Evolutionary conservation across 1,284 basidiomycete genomes (phyloP), one percentile per base, ranked within the genome.

Genomic region (Trichosporon sp.): DNA sequence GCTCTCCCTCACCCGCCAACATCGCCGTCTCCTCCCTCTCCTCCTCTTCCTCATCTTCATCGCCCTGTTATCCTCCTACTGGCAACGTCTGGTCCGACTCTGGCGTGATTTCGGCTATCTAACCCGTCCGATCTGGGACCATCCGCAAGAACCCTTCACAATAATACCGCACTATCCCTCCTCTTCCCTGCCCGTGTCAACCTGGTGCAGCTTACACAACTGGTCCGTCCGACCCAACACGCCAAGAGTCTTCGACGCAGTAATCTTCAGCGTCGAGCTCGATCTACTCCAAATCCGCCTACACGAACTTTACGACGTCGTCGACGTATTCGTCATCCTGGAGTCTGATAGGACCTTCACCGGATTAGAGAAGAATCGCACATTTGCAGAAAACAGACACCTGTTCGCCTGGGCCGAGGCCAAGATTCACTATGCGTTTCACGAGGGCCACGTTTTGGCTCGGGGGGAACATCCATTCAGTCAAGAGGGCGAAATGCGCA

Each of bases 221-320:
- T 74, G 70, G 70, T 46, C 58, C 2, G 27, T 61, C 7, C 66
- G 66, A 9, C 5, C 23, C 3, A 4, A 37, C 6, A 19, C 32
- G 5, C 67, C 68, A 1, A 34, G 57, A 14, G 65, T 75, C 25
- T 63, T 73, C 37, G 87, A 88, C 70, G 86, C 87, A 2, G 82
- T 88, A 34, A 81, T 87, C 37, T 82, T 86, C 78, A 85, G 83
- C 75, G 86, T 84, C 64, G 88, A 89, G 76, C 78, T 89, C 32
- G 88, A 89, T 73, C 77, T 89, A 62, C 77, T 89, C 58, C 87
- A 89, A 74, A 84, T 89, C 61, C 83, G 88, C 5, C 78, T 89
- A 76, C 81, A 86, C 75, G 88, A 90, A 77, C 83, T 88, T 63
- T 83, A 84, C 63, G 75, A 81, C 3, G 81, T 86, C 59, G 88